Base-by-base conservation (phyloP, 1,139 yeast species). In the Zygoascus sp. region DNA sequence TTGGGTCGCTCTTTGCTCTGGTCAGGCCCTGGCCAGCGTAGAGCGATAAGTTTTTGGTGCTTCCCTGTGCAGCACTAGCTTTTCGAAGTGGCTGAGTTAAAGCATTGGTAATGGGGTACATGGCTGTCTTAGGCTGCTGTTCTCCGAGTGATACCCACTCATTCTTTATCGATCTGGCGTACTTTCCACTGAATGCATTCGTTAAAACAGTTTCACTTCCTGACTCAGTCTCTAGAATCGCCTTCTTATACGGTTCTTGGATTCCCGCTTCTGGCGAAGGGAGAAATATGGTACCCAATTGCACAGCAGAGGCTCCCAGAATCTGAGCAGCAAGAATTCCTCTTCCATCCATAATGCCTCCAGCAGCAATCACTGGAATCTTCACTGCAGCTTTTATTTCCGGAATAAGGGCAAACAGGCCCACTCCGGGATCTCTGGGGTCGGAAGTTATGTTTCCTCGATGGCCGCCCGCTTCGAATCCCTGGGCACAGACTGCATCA, bases 381-480 rank as follows among this genome's bases (percentile, higher is more conserved):
- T 32, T 28, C 9, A 49, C 44, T 5, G 28, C 21, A 8, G 67
- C 57, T 42, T 69, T 57, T 25, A 66, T 61, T 44, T 68, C 74
- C 1, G 56, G 57, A 45, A 71, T 72, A 10, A 52, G 49, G 2
- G 53, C 49, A 17, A 51, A 40, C 16, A 51, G 30, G 1, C 56
- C 56, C 72, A 45, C 17, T 8, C 55, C 55, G 6, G 53, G 49
- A 38, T 41, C 34, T 3, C 19, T 21, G 42, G 48, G 46, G 25
- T 44, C 28, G 44, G 46, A 37, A 25, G 55, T 34, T 20, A 64
- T 72, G 50, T 66, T 66, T 9, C 79, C 77, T 40, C 79, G 58
- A 54, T 76, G 80, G 1, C 80, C 80, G 8, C 80, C 80, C 1
- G 80, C 80, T 54, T 76, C 80, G 49, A 61, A 64, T 0, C 80